Evolutionary conservation across 2,329 filamentous ascomycete species (phyloP).

Genomic region (Stagonosporopsis chrysanthemi): DNA sequence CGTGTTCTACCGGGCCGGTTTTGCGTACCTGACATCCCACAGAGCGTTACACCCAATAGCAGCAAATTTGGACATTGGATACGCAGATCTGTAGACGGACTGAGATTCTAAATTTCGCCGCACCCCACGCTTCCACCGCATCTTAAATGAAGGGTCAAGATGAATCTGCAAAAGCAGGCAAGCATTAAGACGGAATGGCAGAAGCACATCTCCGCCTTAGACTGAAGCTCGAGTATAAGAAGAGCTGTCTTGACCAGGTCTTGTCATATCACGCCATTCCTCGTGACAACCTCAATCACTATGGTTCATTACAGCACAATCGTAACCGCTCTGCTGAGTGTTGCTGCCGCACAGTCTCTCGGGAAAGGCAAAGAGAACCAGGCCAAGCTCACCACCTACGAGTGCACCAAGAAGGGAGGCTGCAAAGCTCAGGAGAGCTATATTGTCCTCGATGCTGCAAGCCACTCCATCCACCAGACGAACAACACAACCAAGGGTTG

Average conservation of each 20-base stretch:
- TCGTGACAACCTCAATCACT: conserved; percentile 7
- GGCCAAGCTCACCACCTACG: conserved; percentile 60
- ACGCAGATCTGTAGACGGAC: not conserved
- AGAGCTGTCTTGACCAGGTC: conserved; percentile 1
- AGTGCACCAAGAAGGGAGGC: conserved; percentile 60
- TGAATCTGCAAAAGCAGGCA: conserved; percentile 1
- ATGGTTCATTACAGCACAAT: conserved; percentile 40
- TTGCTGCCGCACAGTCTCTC: conserved; percentile 42
- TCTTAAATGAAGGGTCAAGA: conserved; percentile 7
- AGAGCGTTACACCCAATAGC: not conserved
- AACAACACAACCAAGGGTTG: conserved; percentile 44
- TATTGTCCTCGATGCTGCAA: conserved; percentile 59
- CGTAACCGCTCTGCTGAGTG: conserved; percentile 35
- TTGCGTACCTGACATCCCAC: conserved; percentile 18
- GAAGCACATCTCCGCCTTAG: conserved; percentile 5
- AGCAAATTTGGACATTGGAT: not conserved
- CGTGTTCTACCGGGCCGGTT: conserved; percentile 15
- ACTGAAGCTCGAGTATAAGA: conserved; percentile 15
- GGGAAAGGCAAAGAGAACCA: conserved; percentile 55
- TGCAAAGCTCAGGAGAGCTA: conserved; percentile 58
- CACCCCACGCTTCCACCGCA: not conserved
- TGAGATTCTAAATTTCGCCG: not conserved
- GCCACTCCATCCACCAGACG: conserved; percentile 56
- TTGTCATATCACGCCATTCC: conserved; percentile 15
- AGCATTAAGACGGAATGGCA: conserved; percentile 7